These are phyloP conservation scores for Huiozyma sinensis DNA, from an alignment of 805 yeast genomes.

Conservation along the genomic window DNA sequence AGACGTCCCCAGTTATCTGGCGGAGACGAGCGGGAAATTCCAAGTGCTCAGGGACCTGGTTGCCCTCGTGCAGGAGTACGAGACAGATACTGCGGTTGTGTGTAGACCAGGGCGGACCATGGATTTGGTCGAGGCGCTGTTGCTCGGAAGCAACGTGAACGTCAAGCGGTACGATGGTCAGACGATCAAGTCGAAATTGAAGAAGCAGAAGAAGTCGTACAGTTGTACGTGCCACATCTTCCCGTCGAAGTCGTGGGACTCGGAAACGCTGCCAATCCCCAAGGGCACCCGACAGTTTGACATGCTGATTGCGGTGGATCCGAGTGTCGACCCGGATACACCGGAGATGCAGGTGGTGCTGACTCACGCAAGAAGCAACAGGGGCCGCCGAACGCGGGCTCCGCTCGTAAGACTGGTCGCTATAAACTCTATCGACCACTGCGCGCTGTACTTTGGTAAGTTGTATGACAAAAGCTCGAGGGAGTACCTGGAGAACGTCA, in stretches of 20 bases:
- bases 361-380: conserved; percentile 19
- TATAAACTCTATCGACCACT: conserved; percentile 75
- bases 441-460: conserved; percentile 41
- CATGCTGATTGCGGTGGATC: conserved; percentile 52
- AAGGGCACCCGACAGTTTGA: conserved; percentile 34
- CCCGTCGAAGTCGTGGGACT: conserved; percentile 27
- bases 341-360: conserved; percentile 27
- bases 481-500: conserved; percentile 50
- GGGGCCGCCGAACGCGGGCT: conserved; percentile 24
- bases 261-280: conserved; percentile 12
- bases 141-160: conserved; percentile 49
- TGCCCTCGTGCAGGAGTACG: conserved; percentile 37
- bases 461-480: conserved; percentile 23
- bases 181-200: conserved; percentile 38
- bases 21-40: conserved; percentile 80
- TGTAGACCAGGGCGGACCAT: conserved; percentile 58
- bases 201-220: conserved; percentile 23
- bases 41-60: conserved; percentile 55
- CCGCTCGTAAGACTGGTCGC: conserved; percentile 65
- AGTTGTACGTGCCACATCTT: conserved; percentile 35
- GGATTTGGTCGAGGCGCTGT: conserved; percentile 63
- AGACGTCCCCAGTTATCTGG: conserved; percentile 59
- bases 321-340: conserved; percentile 37
- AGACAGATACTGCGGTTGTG: conserved; percentile 54
- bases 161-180: conserved; percentile 54